Conservation (phyloP, 768 basidiomycete genomes). For the Lentinula boryana region DNA sequence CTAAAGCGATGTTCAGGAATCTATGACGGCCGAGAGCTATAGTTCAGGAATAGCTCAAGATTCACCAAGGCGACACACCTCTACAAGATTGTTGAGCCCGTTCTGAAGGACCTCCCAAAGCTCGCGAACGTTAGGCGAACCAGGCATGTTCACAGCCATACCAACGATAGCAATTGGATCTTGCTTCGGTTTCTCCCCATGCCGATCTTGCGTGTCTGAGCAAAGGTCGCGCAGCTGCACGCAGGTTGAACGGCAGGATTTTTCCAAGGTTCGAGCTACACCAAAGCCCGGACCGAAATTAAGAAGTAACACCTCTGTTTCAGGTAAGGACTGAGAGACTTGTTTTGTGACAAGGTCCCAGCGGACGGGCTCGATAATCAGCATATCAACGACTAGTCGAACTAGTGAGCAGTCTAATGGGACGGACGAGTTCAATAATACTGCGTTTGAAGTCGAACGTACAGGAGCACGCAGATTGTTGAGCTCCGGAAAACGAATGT, state of each 20-base stretch:
- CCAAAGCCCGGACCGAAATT: constrained; percentile 46
- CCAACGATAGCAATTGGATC: constrained; percentile 66
- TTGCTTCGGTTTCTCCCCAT: constrained; percentile 19
- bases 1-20: constrained; percentile 58
- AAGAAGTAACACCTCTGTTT: constrained; percentile 27
- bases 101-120: constrained; percentile 58
- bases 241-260: constrained; percentile 11
- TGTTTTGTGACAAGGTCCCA: constrained; percentile 41
- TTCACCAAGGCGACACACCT: constrained; percentile 32
- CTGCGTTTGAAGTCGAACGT: constrained; percentile 42
- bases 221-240: background rate
- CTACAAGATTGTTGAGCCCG: constrained; percentile 49
- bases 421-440: constrained; percentile 16
- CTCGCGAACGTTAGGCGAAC: constrained; percentile 37
- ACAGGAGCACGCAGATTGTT: constrained; percentile 41
- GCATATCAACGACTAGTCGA: constrained; percentile 39
- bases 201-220: background rate
- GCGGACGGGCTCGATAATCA: constrained; percentile 44
- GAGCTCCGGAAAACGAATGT: constrained; percentile 45
- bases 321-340: constrained; percentile 17
- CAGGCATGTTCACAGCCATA: constrained; percentile 60
- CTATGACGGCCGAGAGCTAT: constrained; percentile 23
- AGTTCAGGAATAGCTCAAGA: background rate
- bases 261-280: constrained; percentile 31
- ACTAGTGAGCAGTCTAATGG: constrained; percentile 24